Base-by-base conservation (phyloP, 441 rosid species). In the Cnidoscolus chayamansa region DNA sequence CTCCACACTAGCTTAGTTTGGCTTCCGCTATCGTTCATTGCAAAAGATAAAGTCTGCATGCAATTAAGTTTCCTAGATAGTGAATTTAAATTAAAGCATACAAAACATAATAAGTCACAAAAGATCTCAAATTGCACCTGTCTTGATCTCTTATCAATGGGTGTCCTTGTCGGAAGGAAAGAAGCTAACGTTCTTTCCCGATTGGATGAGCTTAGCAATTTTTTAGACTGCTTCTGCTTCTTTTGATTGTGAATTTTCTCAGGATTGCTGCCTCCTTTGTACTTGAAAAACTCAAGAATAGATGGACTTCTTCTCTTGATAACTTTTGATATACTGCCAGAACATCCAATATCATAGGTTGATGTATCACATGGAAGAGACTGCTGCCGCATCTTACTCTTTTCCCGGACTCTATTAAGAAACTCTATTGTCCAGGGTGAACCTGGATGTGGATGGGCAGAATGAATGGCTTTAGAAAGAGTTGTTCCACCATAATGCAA, bases 371-470 rank as follows among this genome's bases (percentile, higher is more conserved):
- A 53, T 70, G 90, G 91, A 84, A 85, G 87, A 72, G 86, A 74
- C 77, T 84, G 90, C 81, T 76, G 91, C 68, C 84, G 85, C 78
- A 80, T 73, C 82, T 84, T 90, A 81, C 92, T 86, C 82, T 86
- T 93, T 81, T 93, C 96, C 77, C 89, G 82, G 72, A 88, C 81
- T 84, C 89, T 81, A 75, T 93, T 96, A 61, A 96, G 93, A 82
- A 93, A 93, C 73, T 88, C 96, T n/a, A 90, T 79, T 5, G 96
- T 91, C 98, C 99, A 93, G 58, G 99, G 98, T 31, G 97, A 93
- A 70, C 90, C 84, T 81, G 83, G 83, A 47, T 78, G 88, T 71
- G 82, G 81, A 76, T 70, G 74, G 58, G 81, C 69, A 63, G 91
- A 86, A 78, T 16, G 87, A 67, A 91, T 80, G 71, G 97, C 90